Conservation (phyloP, 2,329 filamentous ascomycete species). For the Talaromyces sp. region DNA sequence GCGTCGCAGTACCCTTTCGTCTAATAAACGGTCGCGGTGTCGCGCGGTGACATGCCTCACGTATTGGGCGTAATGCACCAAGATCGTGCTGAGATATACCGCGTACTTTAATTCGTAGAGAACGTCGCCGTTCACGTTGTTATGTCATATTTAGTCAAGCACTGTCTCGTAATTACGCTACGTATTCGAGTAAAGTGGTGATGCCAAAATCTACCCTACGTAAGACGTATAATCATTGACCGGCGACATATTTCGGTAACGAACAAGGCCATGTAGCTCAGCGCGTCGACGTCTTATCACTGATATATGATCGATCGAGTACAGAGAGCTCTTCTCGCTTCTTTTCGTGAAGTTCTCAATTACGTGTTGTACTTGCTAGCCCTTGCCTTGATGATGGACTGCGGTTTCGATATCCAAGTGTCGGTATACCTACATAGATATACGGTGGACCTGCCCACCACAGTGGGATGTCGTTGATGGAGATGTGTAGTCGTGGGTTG, state of each 20-base stretch:
- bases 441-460: not conserved
- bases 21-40: not conserved
- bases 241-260: not conserved
- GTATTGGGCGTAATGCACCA: not conserved
- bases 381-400: not conserved
- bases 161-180: not conserved
- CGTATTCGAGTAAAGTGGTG: not conserved
- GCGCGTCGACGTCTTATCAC: not conserved
- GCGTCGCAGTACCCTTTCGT: not conserved
- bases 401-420: not conserved
- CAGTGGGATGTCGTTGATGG: not conserved
- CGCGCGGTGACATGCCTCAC: not conserved
- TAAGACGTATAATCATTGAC: not conserved
- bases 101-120: not conserved
- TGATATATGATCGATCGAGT: not conserved
- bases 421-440: not conserved
- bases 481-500: not conserved
- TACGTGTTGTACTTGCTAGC: too few species aligned
- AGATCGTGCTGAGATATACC: not conserved
- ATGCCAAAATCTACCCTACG: not conserved
- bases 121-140: not conserved
- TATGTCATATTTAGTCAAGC: not conserved
- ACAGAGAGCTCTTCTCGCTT: not conserved
- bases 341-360: not conserved
- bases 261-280: not conserved